A percentile compares a stretch with the other conserved stretches of the same genome.
Evolutionary conservation across 371 early-diverging fungal genomes (phyloP).

Genomic region (Entomophthora muscae): DNA sequence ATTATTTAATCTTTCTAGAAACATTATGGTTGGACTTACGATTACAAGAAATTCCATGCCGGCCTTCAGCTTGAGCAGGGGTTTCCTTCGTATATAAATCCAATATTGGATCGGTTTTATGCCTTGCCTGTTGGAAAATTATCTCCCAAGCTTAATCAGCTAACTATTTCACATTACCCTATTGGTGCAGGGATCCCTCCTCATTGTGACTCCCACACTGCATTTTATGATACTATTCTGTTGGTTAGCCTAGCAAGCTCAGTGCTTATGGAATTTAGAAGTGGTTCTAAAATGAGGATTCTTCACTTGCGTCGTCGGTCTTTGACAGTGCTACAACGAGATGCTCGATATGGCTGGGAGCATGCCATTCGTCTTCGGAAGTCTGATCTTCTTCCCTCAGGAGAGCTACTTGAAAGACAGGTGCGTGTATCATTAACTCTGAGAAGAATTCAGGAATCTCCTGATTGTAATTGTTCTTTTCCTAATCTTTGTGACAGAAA

Average conservation of each 20-base stretch:
- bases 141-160: constrained; percentile 11
- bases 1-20: constrained; percentile 8
- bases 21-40: constrained; percentile 13
- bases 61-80: not conserved
- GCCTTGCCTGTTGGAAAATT: not conserved
- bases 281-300: not conserved
- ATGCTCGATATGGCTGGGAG: constrained; percentile 12
- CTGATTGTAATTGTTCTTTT: constrained; percentile 11
- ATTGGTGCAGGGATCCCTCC: constrained; percentile 14
- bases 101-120: not conserved
- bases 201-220: constrained; percentile 13
- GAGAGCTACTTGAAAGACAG: constrained; percentile 10
- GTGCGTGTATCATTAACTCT: constrained; percentile 13
- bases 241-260: constrained; percentile 10
- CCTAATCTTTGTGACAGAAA: constrained; percentile 10
- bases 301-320: constrained; percentile 11
- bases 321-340: constrained; percentile 8
- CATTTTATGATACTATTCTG: constrained; percentile 10
- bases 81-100: not conserved
- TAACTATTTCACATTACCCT: constrained; percentile 13
- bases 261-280: constrained; percentile 11
- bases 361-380: constrained; percentile 12
- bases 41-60: constrained; percentile 11
- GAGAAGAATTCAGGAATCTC: constrained; percentile 5
- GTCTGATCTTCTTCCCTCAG: constrained; percentile 11